Evolutionary conservation across 2,329 filamentous ascomycete species (phyloP).

Genomic region (Ophiostoma sp.): DNA sequence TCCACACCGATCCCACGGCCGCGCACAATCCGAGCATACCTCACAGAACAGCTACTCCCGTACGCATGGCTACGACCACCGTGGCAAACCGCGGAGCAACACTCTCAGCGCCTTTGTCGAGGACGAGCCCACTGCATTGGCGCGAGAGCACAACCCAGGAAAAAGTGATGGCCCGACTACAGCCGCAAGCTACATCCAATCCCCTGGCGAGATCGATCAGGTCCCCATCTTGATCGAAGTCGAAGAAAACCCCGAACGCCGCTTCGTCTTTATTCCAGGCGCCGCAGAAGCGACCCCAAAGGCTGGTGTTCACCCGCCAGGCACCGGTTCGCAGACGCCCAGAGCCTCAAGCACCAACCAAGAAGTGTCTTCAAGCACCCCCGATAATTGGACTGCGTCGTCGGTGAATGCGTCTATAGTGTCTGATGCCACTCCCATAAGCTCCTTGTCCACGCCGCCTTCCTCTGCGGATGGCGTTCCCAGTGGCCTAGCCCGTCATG

Average conservation of each 20-base stretch:
- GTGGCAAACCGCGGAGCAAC: conserved; percentile 31
- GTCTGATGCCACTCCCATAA: conserved; percentile 21
- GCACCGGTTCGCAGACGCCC: neutral
- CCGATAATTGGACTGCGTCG: neutral
- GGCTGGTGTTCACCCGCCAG: neutral
- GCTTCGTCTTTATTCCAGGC: conserved; percentile 55
- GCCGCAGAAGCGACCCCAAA: conserved; percentile 14
- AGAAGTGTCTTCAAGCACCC: neutral
- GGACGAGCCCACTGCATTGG: conserved; percentile 60
- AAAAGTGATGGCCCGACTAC: conserved; percentile 29
- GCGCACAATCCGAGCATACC: conserved; percentile 19
- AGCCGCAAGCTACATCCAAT: conserved; percentile 38
- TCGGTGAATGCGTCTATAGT: neutral
- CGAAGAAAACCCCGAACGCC: conserved; percentile 56
- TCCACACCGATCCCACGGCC: conserved; percentile 8
- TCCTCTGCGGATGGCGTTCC: neutral
- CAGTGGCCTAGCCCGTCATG: neutral
- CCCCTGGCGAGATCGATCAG: conserved; percentile 64
- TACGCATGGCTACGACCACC: neutral
- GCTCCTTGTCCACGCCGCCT: neutral
- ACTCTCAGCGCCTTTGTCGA: conserved; percentile 64
- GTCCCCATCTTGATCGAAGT: conserved; percentile 62
- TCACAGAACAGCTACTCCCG: conserved; percentile 6
- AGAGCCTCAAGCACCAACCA: neutral
- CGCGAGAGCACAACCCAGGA: conserved; percentile 50